Evolutionary conservation across 2,329 filamentous ascomycete species (phyloP), one percentile per base, ranked within the genome.

Genomic region (Fusarium illudens): DNA sequence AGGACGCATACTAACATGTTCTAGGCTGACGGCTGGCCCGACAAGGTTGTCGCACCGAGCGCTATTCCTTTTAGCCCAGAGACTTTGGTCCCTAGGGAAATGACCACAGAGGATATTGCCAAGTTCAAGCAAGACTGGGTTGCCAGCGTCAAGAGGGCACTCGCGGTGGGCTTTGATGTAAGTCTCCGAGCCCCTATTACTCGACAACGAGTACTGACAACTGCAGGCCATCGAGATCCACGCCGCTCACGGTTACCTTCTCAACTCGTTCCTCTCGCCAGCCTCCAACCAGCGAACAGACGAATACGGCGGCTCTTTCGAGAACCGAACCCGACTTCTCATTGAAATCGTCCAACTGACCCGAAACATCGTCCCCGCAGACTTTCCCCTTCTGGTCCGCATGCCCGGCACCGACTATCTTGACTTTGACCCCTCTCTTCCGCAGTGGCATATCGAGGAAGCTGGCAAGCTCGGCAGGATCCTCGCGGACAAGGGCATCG

Each of bases 371-470:
- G 39, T 73, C 32, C 71, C 71, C 2, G 48, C 29, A 11, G 60
- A 66, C 13, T 70, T 58, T 8, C 92, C 92, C 0, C 80, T 94
- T 0, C 87, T 94, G 73, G 79, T 92, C 13, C 87, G 92, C 25
- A 85, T 94, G 68, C 88, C 86, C 9, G 90, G 88, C 1, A 90
- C 87, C 0, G 92, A 94, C 73, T 93, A 90, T 87, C 83, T 94
- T 0, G 89, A 92, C 63, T 81, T 86, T 68, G 82, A 84, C 46
- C 82, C 82, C 3, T 80, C 81, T 13, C 76, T 83, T 11, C 84
- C 89, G 58, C 86, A 86, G 71, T 95, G 74, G 92, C 50, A 65
- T n/a, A 55, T 74, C 17, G 91, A 89, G 83, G 86, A 94, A 55
- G 89, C 89, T 0, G 82, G 87, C 17, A 81, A 81, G 44, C 84